phyloP scores from a whole-genome alignment of 148 eudicot species.

The Talinum fruticosum region DNA sequence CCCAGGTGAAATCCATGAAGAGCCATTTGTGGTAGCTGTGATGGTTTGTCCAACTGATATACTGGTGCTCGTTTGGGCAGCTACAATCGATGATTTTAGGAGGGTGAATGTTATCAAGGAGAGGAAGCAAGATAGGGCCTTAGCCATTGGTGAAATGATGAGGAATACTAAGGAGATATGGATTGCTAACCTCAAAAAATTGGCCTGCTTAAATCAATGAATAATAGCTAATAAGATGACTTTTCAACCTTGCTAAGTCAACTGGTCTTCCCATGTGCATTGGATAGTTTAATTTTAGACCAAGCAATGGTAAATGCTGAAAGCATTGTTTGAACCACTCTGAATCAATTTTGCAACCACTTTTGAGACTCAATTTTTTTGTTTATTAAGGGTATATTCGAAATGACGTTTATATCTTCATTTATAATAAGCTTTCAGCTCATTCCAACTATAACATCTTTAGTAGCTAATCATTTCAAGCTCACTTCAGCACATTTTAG shows the following conservation, averaged over 20 bases:
- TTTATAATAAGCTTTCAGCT: too few relatives aligned
- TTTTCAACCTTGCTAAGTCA: not conserved
- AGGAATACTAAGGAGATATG: not conserved
- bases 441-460: too few relatives aligned
- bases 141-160: slow-evolving; percentile 20
- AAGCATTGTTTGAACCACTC: not conserved
- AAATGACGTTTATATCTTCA: not conserved
- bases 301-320: not conserved
- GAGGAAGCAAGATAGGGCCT: not conserved
- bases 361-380: too few relatives aligned
- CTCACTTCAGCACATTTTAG: too few relatives aligned
- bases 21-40: slow-evolving; percentile 21
- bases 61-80: slow-evolving; percentile 31
- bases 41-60: slow-evolving; percentile 26
- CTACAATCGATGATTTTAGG: not conserved
- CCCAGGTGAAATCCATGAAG: slow-evolving; percentile 48
- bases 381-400: too few relatives aligned
- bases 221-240: not conserved
- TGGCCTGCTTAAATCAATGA: not conserved
- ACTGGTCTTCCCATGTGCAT: not conserved
- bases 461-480: too few relatives aligned
- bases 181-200: not conserved
- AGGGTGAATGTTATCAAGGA: slow-evolving; percentile 9
- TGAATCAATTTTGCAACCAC: not conserved
- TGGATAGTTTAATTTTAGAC: not conserved